Conservation (phyloP, 2,329 filamentous ascomycete genomes). For the Exophiala calicioides region DNA sequence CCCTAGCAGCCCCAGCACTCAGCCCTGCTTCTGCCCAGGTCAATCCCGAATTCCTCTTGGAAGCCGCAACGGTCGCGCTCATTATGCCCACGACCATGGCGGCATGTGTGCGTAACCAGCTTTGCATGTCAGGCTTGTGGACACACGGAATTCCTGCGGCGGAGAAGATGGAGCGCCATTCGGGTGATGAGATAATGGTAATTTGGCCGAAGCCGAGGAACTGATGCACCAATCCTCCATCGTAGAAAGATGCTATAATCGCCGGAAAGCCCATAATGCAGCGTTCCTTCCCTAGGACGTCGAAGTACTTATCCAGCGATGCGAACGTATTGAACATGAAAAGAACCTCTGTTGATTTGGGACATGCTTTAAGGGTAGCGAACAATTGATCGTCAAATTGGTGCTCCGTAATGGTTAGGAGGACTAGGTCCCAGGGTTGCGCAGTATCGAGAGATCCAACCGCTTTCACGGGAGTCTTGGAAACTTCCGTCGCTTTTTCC, state of each 20-base stretch:
- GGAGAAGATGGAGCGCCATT: constrained; percentile 18
- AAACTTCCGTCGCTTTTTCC: constrained; percentile 10
- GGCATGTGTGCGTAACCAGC: constrained; percentile 20
- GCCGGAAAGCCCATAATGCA: constrained; percentile 16
- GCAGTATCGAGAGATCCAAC: constrained; percentile 11
- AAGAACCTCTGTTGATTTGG: constrained; percentile 10
- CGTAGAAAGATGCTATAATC: constrained; percentile 8
- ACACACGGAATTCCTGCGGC: constrained; percentile 12
- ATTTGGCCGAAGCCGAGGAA: constrained; percentile 9
- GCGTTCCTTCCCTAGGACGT: constrained; percentile 14
- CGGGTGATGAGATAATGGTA: constrained; percentile 15
- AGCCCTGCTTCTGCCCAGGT: constrained; percentile 12
- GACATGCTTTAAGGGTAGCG: constrained; percentile 13
- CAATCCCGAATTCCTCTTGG: constrained; percentile 14
- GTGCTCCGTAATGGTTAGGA: constrained; percentile 12
- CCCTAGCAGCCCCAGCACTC: constrained; percentile 3
- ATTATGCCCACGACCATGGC: constrained; percentile 12
- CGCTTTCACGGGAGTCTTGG: constrained; percentile 11
- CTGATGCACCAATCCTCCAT: constrained; percentile 10
- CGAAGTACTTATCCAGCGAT: constrained; percentile 11
- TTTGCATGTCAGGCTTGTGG: constrained; percentile 17
- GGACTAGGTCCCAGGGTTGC: constrained; percentile 14
- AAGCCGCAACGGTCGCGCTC: constrained; percentile 10
- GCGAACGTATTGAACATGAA: constrained; percentile 18
- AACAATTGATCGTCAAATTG: constrained; percentile 15